Percentiles rank a stretch among this genome's conserved stretches.
Conservation (phyloP, 1,284 basidiomycete species). For the Gomphus bonarii region DNA sequence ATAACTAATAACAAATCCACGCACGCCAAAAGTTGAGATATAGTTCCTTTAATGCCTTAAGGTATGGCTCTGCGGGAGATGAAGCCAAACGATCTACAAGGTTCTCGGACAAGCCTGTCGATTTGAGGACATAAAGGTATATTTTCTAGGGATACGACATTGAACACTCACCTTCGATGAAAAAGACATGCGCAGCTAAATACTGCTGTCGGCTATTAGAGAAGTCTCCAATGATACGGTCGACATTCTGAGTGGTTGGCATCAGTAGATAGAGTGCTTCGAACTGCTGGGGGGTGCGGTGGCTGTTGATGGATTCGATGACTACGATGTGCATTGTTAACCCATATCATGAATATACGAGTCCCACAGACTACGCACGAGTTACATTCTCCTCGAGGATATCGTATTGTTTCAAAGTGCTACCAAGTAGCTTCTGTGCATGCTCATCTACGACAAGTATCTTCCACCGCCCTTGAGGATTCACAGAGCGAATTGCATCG, state of each 20-base stretch:
- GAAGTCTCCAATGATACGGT: slow-evolving; percentile 86
- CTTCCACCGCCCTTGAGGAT: slow-evolving; percentile 86
- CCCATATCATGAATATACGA: slow-evolving; percentile 1
- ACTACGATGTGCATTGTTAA: slow-evolving; percentile 31
- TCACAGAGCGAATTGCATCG: slow-evolving; percentile 71
- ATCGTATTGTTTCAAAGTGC: slow-evolving; percentile 88
- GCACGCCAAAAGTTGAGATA: slow-evolving; percentile 85
- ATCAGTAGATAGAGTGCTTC: slow-evolving; percentile 93
- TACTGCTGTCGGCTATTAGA: slow-evolving; percentile 62
- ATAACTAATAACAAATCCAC: slow-evolving; percentile 16
- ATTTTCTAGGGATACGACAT: slow-evolving; percentile 4
- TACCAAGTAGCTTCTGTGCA: slow-evolving; percentile 75
- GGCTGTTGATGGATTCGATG: slow-evolving; percentile 66
- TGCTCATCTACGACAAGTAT: slow-evolving; percentile 92
- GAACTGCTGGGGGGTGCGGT: slow-evolving; percentile 67
- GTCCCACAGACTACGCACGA: slow-evolving; percentile 40
- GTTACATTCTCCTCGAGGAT: slow-evolving; percentile 92
- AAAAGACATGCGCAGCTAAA: slow-evolving; percentile 86
- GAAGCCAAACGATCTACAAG: slow-evolving; percentile 66
- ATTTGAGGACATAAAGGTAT: slow-evolving; percentile 10
- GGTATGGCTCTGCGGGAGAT: slow-evolving; percentile 59
- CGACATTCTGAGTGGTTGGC: slow-evolving; percentile 90
- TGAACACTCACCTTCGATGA: slow-evolving; percentile 70
- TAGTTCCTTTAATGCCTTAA: slow-evolving; percentile 71
- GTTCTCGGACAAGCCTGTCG: slow-evolving; percentile 58